Evolutionary conservation across 2,329 filamentous ascomycete species (phyloP), one percentile per base, ranked within the genome.

Genomic region (Colletotrichum phormii): DNA sequence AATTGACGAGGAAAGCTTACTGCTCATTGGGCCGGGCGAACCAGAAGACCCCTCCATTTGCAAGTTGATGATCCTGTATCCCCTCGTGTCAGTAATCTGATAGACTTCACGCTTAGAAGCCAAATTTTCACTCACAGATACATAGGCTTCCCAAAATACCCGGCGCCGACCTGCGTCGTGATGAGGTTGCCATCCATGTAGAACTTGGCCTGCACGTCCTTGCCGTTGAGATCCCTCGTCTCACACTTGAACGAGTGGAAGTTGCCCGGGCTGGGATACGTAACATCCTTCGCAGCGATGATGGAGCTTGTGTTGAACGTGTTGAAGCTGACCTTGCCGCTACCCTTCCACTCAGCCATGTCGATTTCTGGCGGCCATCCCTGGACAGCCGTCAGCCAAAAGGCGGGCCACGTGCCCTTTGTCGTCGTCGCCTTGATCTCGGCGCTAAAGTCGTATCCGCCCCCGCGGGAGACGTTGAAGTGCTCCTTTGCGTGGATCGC

Each of bases 321-420:
- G 75, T 89, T 89, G 80, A 89, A 89, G 37, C 83, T 86, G 72
- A 89, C 86, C 76, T 88, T 86, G 18, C 87, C 88, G 42, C 79
- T 83, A n/a, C 89, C 89, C 77, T 90, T 90, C 89, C 89, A 90
- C 79, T 90, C 89, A 1, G 88, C 88, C 79, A 90, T 84, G 77
- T 90, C 89, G 67, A 90, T 85, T 83, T 90, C 89, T 0, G 89
- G 89, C 18, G 88, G 89, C 89, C 89, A 90, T 0, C 84, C 82
- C 57, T 87, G 77, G 0, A 87, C 87, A 0, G 83, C 87, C 1
- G 87, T 89, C 15, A 90, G 79, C 89, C 88, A 90, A 75, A 90
- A 90, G 0, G 89, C 89, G 0, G 89, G 88, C 89, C 89, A 90
- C 0, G 87, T 89, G 7, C 87, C 84, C 71, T 81, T 79, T 1